A percentile compares a stretch with the other conserved stretches of the same genome.
phyloP scores from a whole-genome alignment of 2,329 filamentous ascomycete genomes.

The Pestalotiopsis sp. region DNA sequence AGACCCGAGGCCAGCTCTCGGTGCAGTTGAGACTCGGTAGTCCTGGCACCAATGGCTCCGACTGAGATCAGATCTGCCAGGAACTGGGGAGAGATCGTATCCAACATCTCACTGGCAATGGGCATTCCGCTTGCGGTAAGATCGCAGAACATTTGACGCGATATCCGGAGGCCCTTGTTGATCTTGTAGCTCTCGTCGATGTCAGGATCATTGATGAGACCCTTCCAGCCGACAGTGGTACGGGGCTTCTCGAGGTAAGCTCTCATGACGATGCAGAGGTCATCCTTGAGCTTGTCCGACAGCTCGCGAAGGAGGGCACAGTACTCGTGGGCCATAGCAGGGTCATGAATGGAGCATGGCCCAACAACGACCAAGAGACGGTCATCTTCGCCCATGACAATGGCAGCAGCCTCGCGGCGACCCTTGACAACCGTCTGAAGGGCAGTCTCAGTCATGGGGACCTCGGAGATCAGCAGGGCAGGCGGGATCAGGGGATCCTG shows the following conservation, averaged over 20 bases:
- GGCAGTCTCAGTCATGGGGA: constrained; percentile 69
- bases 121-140: constrained; percentile 87
- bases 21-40: constrained; percentile 95
- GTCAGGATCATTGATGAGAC: constrained; percentile 97
- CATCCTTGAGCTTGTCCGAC: constrained; percentile 76
- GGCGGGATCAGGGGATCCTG: constrained; percentile 94
- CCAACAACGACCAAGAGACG: constrained; percentile 93
- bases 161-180: constrained; percentile 94
- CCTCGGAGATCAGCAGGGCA: constrained; percentile 82
- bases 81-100: constrained; percentile 98
- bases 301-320: constrained; percentile 76
- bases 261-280: constrained; percentile 94
- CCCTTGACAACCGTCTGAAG: constrained; percentile 72
- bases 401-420: constrained; percentile 68
- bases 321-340: constrained; percentile 85
- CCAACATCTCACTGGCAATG: constrained; percentile 96
- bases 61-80: constrained; percentile 94
- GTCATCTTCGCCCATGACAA: constrained; percentile 80
- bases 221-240: constrained; percentile 98
- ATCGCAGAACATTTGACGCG: constrained; percentile 91
- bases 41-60: constrained; percentile 92
- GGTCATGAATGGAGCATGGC: constrained; percentile 97
- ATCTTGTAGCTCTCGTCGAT: constrained; percentile 98
- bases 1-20: constrained; percentile 93
- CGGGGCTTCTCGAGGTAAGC: constrained; percentile 98